A percentile compares a stretch with the other conserved stretches of the same genome.
Evolutionary conservation across 768 basidiomycete species (phyloP).

Genomic region (Rickenella mellea): DNA sequence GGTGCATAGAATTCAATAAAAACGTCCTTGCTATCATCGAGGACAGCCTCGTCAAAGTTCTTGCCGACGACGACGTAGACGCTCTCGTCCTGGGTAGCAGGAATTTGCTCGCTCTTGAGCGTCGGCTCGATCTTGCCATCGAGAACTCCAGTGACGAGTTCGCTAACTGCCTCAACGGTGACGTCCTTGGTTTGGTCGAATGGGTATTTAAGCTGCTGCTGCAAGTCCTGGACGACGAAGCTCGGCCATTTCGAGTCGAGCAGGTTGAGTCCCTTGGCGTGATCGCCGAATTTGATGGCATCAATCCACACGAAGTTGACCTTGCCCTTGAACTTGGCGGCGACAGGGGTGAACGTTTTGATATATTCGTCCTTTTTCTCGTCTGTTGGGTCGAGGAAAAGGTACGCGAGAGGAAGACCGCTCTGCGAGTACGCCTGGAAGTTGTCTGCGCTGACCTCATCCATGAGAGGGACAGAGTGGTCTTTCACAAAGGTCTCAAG

Average conservation of each 20-base stretch:
- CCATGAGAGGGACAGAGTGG: conserved; percentile 80
- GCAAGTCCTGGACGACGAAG: conserved; percentile 86
- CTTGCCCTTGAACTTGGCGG: conserved; percentile 72
- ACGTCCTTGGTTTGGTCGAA: conserved; percentile 59
- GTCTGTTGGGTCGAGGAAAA: conserved; percentile 80
- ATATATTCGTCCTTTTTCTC: conserved; percentile 57
- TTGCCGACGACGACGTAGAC: conserved; percentile 82
- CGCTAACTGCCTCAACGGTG: conserved; percentile 43
- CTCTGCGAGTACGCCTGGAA: conserved; percentile 78
- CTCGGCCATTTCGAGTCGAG: conserved; percentile 80
- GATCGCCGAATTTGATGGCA: conserved; percentile 88
- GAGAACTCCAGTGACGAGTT: conserved; percentile 56
- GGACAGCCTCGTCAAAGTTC: conserved; percentile 80
- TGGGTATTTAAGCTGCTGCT: conserved; percentile 84
- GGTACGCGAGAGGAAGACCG: conserved; percentile 83
- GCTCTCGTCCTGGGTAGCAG: conserved; percentile 70
- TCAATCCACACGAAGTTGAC: conserved; percentile 99
- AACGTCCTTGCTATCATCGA: conserved; percentile 85
- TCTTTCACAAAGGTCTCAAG: conserved; percentile 73
- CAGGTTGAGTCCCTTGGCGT: conserved; percentile 91
- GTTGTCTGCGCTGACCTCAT: conserved; percentile 92
- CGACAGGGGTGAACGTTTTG: conserved; percentile 63
- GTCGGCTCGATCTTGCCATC: conserved; percentile 68
- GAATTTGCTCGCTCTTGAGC: conserved; percentile 87
- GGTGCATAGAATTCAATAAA: conserved; percentile 96